phyloP scores from a whole-genome alignment of 2,329 filamentous ascomycete species.

The Orbilia oligospora region DNA sequence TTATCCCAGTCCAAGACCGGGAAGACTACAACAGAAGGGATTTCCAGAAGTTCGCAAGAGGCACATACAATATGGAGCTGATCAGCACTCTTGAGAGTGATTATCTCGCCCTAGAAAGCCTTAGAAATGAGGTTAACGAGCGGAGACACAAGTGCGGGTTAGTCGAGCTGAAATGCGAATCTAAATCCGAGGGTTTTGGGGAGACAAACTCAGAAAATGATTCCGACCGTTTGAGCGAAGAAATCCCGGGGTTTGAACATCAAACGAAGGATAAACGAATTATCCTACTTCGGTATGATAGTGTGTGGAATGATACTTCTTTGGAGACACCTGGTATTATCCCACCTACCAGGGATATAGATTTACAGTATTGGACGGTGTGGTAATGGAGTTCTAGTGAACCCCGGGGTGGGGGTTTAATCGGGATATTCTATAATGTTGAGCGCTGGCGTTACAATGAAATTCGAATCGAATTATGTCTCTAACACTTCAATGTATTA shows the following conservation, averaged over 20 bases:
- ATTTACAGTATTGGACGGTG: background rate
- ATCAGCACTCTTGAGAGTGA: conserved; percentile 5
- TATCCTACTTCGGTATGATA: background rate
- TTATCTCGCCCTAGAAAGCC: background rate
- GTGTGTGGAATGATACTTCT: background rate
- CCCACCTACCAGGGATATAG: background rate
- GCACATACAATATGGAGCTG: background rate
- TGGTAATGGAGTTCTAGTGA: background rate
- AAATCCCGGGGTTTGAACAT: background rate
- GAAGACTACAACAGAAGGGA: background rate
- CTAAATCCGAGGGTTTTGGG: background rate
- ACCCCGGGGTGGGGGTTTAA: too few relatives aligned
- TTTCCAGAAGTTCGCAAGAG: background rate
- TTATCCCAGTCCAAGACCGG: background rate
- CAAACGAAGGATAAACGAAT: background rate
- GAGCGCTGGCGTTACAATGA: too few relatives aligned
- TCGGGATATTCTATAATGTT: too few relatives aligned
- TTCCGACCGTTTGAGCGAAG: background rate
- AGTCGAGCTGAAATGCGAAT: background rate
- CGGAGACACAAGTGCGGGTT: background rate
- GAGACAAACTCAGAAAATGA: background rate
- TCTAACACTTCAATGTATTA: too few relatives aligned
- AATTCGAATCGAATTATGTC: too few relatives aligned
- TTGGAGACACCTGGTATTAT: too few relatives aligned
- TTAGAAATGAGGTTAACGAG: background rate